These are phyloP conservation scores for Heterobasidion occidentale DNA, from an alignment of 1,284 basidiomycete genomes.

Conservation along the genomic window DNA sequence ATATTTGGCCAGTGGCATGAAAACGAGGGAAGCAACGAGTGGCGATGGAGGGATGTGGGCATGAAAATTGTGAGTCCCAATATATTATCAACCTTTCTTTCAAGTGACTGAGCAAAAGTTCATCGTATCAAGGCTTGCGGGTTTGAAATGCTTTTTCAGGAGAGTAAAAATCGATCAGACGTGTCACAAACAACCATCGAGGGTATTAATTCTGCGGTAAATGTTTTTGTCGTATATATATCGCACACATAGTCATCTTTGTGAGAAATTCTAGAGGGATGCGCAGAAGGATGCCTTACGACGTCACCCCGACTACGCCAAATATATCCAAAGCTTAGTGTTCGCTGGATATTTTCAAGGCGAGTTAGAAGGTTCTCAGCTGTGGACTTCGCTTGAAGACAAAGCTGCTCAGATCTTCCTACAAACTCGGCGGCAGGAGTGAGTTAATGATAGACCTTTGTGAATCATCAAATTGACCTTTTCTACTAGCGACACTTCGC, in stretches of 20 bases:
- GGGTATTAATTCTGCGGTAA: conserved; percentile 38
- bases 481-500: conserved; percentile 40
- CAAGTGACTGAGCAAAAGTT: neutral
- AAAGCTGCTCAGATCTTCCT: conserved; percentile 65
- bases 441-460: conserved; percentile 19
- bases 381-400: conserved; percentile 68
- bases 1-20: conserved; percentile 77
- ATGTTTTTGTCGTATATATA: conserved; percentile 12
- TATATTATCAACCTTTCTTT: neutral
- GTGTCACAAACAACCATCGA: conserved; percentile 27
- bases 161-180: conserved; percentile 51
- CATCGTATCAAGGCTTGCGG: conserved; percentile 62
- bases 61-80: conserved; percentile 73
- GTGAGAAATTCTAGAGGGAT: conserved; percentile 32
- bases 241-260: neutral
- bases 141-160: conserved; percentile 91
- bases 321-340: conserved; percentile 61
- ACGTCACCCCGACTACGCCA: conserved; percentile 53
- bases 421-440: conserved; percentile 61
- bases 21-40: conserved; percentile 50
- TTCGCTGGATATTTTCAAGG: conserved; percentile 68
- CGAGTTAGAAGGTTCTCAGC: conserved; percentile 67
- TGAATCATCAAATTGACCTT: neutral
- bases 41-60: conserved; percentile 76
- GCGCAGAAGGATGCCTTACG: conserved; percentile 60